Conservation (phyloP, 345 rosid species). For the Eucalyptus microcorys region DNA sequence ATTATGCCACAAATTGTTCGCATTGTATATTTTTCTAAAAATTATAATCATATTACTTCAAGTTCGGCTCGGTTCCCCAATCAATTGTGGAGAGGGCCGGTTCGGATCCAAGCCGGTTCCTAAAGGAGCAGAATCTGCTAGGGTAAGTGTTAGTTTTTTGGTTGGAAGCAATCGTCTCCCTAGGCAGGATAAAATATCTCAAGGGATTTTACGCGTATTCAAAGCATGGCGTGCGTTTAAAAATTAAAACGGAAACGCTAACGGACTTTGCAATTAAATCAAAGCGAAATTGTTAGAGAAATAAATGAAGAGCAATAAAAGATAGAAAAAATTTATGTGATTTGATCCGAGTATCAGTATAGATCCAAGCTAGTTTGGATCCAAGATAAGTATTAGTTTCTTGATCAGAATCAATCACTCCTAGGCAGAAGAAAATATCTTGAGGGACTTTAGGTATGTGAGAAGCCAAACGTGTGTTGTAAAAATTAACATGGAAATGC, state of each 20-base stretch:
- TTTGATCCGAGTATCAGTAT: fast-evolving
- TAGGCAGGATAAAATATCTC: not conserved
- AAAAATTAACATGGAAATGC: not conserved
- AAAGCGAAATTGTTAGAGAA: fast-evolving
- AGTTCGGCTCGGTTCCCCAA: not conserved
- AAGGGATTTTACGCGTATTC: not conserved
- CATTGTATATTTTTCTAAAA: not conserved
- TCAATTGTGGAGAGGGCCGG: not conserved
- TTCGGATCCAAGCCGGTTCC: not conserved
- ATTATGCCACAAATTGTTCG: not conserved
- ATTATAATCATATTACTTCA: not conserved
- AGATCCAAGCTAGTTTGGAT: too few species aligned
- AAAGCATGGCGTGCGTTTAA: not conserved
- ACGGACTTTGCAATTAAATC: too few species aligned
- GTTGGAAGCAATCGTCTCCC: not conserved
- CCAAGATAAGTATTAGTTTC: too few species aligned
- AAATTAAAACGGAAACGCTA: fast-evolving
- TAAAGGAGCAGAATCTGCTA: not conserved
- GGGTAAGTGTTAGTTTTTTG: not conserved
- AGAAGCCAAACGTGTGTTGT: not conserved
- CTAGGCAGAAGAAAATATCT: too few species aligned
- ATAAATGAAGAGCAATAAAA: not conserved
- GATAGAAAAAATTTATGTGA: fast-evolving
- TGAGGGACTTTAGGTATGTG: too few species aligned
- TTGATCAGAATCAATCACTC: too few species aligned